Percentiles rank a stretch among this genome's conserved stretches.
These are phyloP conservation scores for Hymenoscyphus occultus DNA, from an alignment of 2,329 filamentous ascomycete species.

Conservation along the genomic window DNA sequence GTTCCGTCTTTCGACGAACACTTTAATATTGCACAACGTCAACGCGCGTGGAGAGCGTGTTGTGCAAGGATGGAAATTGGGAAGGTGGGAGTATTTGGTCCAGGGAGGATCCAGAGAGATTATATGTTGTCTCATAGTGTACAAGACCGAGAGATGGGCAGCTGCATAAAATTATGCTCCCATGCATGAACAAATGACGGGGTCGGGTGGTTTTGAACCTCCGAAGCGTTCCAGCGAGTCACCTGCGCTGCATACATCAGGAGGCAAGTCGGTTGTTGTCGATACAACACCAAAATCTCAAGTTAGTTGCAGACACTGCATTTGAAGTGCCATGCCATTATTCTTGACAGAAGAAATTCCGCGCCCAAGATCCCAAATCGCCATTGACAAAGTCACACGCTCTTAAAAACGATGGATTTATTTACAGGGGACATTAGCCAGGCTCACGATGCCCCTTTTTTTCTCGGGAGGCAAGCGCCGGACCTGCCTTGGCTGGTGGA, in stretches of 20 bases:
- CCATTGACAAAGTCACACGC: slow-evolving; percentile 4
- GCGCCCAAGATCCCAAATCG: background rate
- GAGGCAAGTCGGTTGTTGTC: background rate
- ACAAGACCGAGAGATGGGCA: slow-evolving; percentile 1
- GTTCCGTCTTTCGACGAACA: background rate
- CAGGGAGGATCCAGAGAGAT: background rate
- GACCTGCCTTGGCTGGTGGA: background rate
- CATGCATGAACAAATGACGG: slow-evolving; percentile 7
- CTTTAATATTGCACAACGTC: background rate
- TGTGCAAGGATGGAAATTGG: background rate
- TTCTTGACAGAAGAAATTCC: background rate
- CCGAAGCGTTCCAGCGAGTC: background rate
- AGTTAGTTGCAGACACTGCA: slow-evolving; percentile 4
- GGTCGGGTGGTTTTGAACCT: slow-evolving; percentile 11
- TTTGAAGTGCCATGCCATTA: background rate
- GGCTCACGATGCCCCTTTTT: background rate
- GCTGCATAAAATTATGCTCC: slow-evolving; percentile 8
- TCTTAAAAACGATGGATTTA: background rate
- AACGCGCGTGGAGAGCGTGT: background rate
- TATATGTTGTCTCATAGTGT: background rate
- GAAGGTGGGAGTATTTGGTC: background rate
- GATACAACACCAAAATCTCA: background rate
- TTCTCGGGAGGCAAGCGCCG: slow-evolving; percentile 8
- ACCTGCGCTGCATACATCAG: slow-evolving; percentile 2
- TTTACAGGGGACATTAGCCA: slow-evolving; percentile 12